phyloP scores from a whole-genome alignment of 192 early-diverging fungal species.

The Umbelopsis vinacea region DNA sequence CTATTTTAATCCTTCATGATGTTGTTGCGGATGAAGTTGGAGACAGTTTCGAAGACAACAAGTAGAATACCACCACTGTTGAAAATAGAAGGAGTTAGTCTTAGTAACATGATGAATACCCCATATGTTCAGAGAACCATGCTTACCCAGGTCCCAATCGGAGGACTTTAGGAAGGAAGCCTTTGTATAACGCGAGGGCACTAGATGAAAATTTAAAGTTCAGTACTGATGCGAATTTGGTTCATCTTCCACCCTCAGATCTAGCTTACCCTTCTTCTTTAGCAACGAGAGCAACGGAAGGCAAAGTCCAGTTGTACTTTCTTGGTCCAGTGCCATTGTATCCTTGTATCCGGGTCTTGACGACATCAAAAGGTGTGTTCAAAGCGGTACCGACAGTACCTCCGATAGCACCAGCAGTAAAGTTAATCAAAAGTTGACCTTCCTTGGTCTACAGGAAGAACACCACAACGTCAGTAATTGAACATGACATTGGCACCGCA shows the following conservation, averaged over 20 bases:
- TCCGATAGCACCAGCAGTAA: constrained; percentile 89
- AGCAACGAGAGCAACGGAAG: constrained; percentile 74
- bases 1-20: constrained; percentile 42
- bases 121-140: background rate
- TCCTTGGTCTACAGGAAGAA: constrained; percentile 58
- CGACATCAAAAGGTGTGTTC: constrained; percentile 96
- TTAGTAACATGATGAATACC: constrained; percentile 36
- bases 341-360: constrained; percentile 95
- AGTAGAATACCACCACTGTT: constrained; percentile 74
- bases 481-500: background rate
- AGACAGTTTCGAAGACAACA: constrained; percentile 90
- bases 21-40: constrained; percentile 81
- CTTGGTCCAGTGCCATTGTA: constrained; percentile 65
- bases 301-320: constrained; percentile 91
- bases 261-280: constrained; percentile 85
- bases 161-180: constrained; percentile 94
- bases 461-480: background rate
- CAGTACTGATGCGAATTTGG: background rate
- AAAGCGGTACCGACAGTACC: constrained; percentile 91
- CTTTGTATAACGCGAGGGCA: constrained; percentile 88
- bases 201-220: constrained; percentile 35
- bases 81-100: background rate
- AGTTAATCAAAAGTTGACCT: constrained; percentile 81
- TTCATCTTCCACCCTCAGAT: background rate
- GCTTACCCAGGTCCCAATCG: constrained; percentile 83